phyloP scores from a whole-genome alignment of 2,329 filamentous ascomycete species.

The Metarhizium album region DNA sequence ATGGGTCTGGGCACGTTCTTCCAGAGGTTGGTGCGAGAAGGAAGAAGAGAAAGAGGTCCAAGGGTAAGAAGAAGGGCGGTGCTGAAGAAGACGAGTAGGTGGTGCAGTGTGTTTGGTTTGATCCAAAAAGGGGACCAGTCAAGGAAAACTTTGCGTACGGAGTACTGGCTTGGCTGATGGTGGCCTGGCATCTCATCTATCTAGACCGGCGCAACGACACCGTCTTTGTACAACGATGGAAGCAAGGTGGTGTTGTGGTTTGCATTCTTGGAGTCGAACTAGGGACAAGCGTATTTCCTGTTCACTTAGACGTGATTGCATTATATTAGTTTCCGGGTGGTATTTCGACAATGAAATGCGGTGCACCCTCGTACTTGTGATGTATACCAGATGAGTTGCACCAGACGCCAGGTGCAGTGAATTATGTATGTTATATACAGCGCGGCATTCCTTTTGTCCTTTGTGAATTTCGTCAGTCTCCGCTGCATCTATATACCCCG shows the following conservation, averaged over 20 bases:
- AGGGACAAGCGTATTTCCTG: not conserved
- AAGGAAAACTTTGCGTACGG: not conserved
- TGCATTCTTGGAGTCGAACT: not conserved
- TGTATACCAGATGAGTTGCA: not conserved
- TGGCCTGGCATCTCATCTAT: slow-evolving; percentile 12
- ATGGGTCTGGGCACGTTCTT: slow-evolving; percentile 15
- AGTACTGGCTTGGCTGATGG: not conserved
- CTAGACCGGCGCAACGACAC: slow-evolving; percentile 10
- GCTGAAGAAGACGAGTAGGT: slow-evolving; percentile 16
- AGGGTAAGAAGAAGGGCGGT: slow-evolving; percentile 24
- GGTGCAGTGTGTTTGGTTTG: not conserved
- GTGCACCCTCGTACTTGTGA: not conserved
- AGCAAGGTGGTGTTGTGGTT: not conserved
- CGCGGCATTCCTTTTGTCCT: not conserved
- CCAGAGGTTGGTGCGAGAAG: slow-evolving; percentile 25
- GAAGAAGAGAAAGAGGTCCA: slow-evolving; percentile 43
- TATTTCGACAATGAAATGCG: not conserved
- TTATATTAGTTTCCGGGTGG: not conserved
- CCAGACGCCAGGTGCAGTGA: not conserved
- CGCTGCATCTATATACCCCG: not conserved
- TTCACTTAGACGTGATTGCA: not conserved
- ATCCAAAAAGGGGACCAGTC: not conserved
- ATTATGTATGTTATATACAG: not conserved
- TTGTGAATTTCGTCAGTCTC: not conserved
- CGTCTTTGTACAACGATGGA: not conserved